Evolutionary conservation across 179 eudicot genomes (phyloP), one percentile per base, ranked within the genome.

Genomic region (Silene coronaria): DNA sequence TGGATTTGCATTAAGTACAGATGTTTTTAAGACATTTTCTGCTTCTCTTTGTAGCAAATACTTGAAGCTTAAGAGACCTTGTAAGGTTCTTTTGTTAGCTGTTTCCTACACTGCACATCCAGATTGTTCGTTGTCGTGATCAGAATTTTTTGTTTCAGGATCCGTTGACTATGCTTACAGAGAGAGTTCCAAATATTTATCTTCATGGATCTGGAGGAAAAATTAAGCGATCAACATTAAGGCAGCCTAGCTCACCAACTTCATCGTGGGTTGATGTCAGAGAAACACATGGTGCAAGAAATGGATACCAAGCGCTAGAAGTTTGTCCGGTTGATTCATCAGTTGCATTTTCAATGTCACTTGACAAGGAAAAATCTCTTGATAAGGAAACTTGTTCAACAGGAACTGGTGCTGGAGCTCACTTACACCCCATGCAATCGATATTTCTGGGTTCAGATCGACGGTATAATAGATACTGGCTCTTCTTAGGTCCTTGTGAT

Each of bases 391-490:
- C 46, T 61, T 74, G 74, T 67, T 75, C 80, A 32, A 73, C 70
- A 63, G 76, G 84, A 63, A 67, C 22, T 61, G 83, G 82, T 76
- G 79, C 38, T 77, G 85, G 79, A 59, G 77, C 78, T 12, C 75
- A 79, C 78, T 73, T 86, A 68, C 99, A 93, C 81, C 85, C 98
- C 16, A 89, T 93, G 97, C 97, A 96, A 76, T 93, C 99, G 46
- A 84, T 89, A 27, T 90, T 76, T 85, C 76, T 96, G 76, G 99
- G 99, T 55, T 93, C 96, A 63, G 99, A 96, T 83, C 89, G 99
- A 72, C 87, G 99, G 80, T 91, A 96, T 82, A 96, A 96, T 74
- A 89, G 98, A 80, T 96, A 96, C 76, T 96, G 99, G 99, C 80
- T 96, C 48, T 96, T 96, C 85, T 85, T 96, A 88, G 99, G 99